Evolutionary conservation across 495 filamentous ascomycete species (phyloP), one percentile per base, ranked within the genome.

Genomic region (Glonium stellatum): DNA sequence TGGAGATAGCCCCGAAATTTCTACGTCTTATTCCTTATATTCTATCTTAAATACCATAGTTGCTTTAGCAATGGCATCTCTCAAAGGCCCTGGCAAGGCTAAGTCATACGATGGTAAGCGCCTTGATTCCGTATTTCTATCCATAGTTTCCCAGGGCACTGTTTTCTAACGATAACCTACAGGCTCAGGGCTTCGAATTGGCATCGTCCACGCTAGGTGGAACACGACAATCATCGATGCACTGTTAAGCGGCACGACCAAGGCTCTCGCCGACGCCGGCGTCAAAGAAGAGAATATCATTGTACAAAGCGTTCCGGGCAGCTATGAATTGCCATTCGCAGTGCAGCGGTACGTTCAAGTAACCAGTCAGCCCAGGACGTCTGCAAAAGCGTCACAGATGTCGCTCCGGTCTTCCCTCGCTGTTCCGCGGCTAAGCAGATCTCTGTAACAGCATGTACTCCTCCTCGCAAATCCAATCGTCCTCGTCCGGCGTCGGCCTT

Each of bases 151-250:
- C 6, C 27, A 31, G 27, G 23, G 10, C 50, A 15, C 22, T 13
- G 34, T 18, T 13, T 51, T 11, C 63, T 61, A 35, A 67, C 53
- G 25, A 27, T 1, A 41, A 34, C 19, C 1, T 19, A 12, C 55
- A 87, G 93, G 93, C 69, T 87, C 87, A 67, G 80, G 78, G 61
- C 82, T 98, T 61, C 89, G 93, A 64, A 86, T 98, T 69, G 92
- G 87, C 56, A 96, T 98, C 68, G 83, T 98, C 34, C 93, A 97
- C 74, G 93, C 92, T 23, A 84, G 93, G 62, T 98, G 93, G 93
- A 98, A 97, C 75, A 84, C 79, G 52, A 73, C 65, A 35, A 81
- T 89, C 61, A 92, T 97, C 73, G 83, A 87, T 31, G 79, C 86
- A 35, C 83, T 98, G 21, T 79, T 98, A 46, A 78, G 79, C 27